phyloP scores from a whole-genome alignment of 2,329 filamentous ascomycete species.

The Ascochyta fabae region DNA sequence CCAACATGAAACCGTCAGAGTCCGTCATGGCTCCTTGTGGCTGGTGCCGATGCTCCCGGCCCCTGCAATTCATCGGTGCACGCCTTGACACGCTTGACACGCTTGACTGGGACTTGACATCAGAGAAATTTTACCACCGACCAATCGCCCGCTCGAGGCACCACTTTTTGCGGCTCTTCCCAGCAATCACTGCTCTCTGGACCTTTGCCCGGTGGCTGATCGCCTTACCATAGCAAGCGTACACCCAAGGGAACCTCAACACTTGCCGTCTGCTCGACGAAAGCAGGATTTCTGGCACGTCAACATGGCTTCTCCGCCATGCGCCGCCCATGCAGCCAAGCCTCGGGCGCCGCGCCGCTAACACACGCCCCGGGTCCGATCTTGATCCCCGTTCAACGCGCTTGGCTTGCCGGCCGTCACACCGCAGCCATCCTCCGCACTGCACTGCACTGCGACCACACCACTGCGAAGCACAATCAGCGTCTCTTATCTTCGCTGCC shows the following conservation, averaged over 20 bases:
- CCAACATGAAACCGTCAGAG: slow-evolving; percentile 15
- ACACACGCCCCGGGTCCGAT: slow-evolving; percentile 12
- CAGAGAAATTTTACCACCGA: slow-evolving; percentile 19
- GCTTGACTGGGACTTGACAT: slow-evolving; percentile 30
- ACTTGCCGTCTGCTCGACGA: background rate
- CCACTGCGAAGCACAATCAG: slow-evolving; percentile 3
- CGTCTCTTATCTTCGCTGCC: slow-evolving; percentile 17
- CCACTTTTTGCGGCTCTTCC: slow-evolving; percentile 17
- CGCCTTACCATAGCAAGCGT: background rate
- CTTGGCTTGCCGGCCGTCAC: slow-evolving; percentile 6
- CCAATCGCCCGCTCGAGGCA: slow-evolving; percentile 9
- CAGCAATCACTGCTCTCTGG: slow-evolving; percentile 7
- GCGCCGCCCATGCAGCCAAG: slow-evolving; percentile 25
- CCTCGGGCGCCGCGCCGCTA: slow-evolving; percentile 13
- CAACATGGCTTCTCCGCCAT: slow-evolving; percentile 11
- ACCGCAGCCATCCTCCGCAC: slow-evolving; percentile 1
- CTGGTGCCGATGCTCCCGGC: slow-evolving; percentile 27
- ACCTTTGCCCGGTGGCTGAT: slow-evolving; percentile 5
- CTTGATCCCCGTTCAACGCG: slow-evolving; percentile 14
- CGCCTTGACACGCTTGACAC: background rate
- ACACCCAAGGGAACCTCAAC: no score
- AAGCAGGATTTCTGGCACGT: slow-evolving; percentile 22
- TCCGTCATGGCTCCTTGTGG: slow-evolving; percentile 28
- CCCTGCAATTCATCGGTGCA: slow-evolving; percentile 15
- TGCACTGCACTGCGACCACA: background rate